A percentile compares a stretch with the other conserved stretches of the same genome.
Conservation (phyloP, 192 early-diverging fungal species). For the Podila horticola region DNA sequence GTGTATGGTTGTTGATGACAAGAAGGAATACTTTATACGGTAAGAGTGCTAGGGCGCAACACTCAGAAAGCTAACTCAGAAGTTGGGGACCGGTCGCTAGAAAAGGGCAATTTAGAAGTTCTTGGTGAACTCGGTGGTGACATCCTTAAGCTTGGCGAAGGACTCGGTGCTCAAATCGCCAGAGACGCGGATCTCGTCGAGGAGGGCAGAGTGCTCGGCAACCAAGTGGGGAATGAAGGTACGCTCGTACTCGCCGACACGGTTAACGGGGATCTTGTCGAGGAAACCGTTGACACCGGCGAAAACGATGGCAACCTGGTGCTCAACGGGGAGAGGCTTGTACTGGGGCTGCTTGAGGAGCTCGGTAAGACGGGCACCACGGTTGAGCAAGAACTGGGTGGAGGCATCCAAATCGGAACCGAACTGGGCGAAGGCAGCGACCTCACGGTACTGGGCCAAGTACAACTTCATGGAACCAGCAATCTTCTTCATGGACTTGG, state of each 20-base stretch:
- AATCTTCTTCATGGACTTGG: constrained; percentile 99
- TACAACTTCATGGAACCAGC: constrained; percentile 99
- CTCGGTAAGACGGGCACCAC: constrained; percentile 99
- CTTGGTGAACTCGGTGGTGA: constrained; percentile 80
- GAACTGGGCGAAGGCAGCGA: constrained; percentile 99
- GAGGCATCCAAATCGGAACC: constrained; percentile 99
- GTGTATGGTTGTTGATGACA: not conserved
- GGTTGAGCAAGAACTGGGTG: constrained; percentile 99
- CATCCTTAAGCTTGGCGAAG: constrained; percentile 91
- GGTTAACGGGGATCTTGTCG: constrained; percentile 96
- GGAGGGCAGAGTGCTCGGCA: constrained; percentile 89
- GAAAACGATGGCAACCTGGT: constrained; percentile 98
- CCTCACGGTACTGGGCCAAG: constrained; percentile 99
- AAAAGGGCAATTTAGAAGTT: constrained; percentile 65
- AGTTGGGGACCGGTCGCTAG: not conserved
- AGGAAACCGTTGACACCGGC: constrained; percentile 99
- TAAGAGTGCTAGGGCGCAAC: not conserved
- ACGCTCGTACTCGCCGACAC: constrained; percentile 94
- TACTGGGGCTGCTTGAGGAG: constrained; percentile 99
- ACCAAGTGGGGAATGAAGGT: constrained; percentile 89
- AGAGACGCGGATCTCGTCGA: constrained; percentile 91
- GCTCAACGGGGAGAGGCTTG: constrained; percentile 94
- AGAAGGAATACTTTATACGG: not conserved
- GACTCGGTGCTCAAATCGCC: constrained; percentile 88
- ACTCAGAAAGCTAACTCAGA: not conserved